These are phyloP conservation scores for Oxyria digyna DNA, from an alignment of 148 eudicot genomes.

Conservation along the genomic window DNA sequence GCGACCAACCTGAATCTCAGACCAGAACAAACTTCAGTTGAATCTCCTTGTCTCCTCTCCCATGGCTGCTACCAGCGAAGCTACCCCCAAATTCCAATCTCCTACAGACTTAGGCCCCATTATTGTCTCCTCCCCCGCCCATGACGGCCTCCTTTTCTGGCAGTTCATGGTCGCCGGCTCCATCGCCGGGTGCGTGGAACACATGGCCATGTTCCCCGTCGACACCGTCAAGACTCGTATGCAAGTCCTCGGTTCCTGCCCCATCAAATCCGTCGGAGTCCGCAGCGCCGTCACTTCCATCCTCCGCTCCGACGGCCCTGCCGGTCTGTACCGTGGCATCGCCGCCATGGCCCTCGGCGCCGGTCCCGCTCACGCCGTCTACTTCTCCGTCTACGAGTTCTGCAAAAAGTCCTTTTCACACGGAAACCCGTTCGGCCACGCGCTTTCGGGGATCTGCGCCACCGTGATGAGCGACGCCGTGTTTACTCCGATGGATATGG, in stretches of 20 bases:
- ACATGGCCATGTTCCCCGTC: conserved; percentile 91
- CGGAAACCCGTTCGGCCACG: conserved; percentile 44
- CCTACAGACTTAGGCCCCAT: conserved; percentile 34
- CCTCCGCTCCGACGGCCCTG: conserved; percentile 41
- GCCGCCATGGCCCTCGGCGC: conserved; percentile 96
- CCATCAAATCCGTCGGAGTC: conserved; percentile 35
- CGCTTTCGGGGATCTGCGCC: conserved; percentile 65
- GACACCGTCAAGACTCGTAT: conserved; percentile 84
- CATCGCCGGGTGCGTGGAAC: conserved; percentile 75
- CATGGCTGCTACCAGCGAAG: conserved; percentile 28
- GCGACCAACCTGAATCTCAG: neutral
- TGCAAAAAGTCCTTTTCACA: conserved; percentile 45
- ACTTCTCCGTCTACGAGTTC: conserved; percentile 70
- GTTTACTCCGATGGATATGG: conserved; percentile 92
- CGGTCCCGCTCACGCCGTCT: conserved; percentile 93
- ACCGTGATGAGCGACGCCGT: conserved; percentile 92
- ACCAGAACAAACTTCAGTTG: neutral
- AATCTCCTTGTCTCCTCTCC: neutral
- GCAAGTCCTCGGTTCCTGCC: conserved; percentile 88
- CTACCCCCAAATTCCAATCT: conserved; percentile 30
- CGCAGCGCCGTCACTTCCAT: conserved; percentile 43
- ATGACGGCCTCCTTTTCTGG: conserved; percentile 75
- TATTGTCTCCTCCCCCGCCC: conserved; percentile 20
- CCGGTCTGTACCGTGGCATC: conserved; percentile 73
- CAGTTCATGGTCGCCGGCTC: conserved; percentile 92